Conservation (phyloP, 2,329 filamentous ascomycete species). For the Tolypocladium amazonense region DNA sequence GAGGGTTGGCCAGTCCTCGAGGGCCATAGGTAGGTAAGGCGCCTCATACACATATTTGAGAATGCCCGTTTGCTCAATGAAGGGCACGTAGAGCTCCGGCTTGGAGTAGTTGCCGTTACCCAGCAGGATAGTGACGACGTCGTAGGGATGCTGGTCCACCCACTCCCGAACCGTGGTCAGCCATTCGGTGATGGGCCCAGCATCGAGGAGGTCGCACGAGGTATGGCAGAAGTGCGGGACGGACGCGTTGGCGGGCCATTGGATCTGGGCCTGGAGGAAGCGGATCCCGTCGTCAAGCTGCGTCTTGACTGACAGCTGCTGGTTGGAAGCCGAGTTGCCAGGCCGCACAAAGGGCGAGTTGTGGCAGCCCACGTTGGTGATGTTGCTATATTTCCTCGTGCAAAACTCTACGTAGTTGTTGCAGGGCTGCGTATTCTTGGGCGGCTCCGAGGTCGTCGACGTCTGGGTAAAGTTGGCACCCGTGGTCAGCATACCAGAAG, state of each 20-base stretch:
- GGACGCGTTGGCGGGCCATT: constrained; percentile 39
- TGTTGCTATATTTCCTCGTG: constrained; percentile 65
- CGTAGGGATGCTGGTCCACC: constrained; percentile 69
- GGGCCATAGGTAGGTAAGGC: constrained; percentile 55
- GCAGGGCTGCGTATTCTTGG: constrained; percentile 67
- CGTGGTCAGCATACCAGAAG: constrained; percentile 23
- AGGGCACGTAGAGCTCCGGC: constrained; percentile 52
- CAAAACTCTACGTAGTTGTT: constrained; percentile 74
- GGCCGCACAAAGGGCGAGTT: constrained; percentile 68
- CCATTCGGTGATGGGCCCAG: constrained; percentile 66
- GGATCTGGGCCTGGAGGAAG: constrained; percentile 53
- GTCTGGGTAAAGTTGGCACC: constrained; percentile 29
- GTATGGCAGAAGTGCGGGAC: constrained; percentile 73
- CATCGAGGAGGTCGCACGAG: constrained; percentile 70
- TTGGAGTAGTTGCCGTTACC: constrained; percentile 71
- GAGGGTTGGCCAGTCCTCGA: constrained; percentile 76
- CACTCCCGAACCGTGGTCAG: constrained; percentile 59
- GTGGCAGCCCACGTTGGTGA: constrained; percentile 68
- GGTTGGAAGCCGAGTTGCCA: constrained; percentile 68
- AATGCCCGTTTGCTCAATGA: constrained; percentile 63
- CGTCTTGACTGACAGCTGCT: constrained; percentile 52
- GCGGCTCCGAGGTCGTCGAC: constrained; percentile 23
- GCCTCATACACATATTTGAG: constrained; percentile 65
- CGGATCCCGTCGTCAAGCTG: constrained; percentile 72
- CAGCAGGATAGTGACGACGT: constrained; percentile 78